Evolutionary conservation across 2,329 filamentous ascomycete genomes (phyloP).

Genomic region (Penicillium sp.): DNA sequence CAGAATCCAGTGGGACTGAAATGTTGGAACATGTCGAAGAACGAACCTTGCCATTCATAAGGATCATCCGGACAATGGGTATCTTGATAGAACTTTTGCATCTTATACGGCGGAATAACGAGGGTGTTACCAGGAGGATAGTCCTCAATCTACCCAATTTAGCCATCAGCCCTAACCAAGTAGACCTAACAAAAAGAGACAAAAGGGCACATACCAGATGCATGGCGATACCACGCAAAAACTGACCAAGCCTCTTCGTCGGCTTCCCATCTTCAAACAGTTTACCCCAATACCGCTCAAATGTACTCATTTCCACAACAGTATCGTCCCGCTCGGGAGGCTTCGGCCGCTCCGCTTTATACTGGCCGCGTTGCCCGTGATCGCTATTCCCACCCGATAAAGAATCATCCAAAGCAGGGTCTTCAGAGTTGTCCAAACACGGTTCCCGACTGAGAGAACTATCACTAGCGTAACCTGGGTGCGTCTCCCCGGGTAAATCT

Average conservation of each 20-base stretch:
- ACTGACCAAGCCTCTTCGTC: conserved; percentile 64
- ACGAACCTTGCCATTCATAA: conserved; percentile 64
- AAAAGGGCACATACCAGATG: conserved; percentile 58
- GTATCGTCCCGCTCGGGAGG: conserved; percentile 40
- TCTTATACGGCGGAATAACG: conserved; percentile 71
- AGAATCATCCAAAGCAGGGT: conserved; percentile 28
- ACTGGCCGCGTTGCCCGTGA: conserved; percentile 17
- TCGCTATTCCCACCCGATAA: conserved; percentile 38
- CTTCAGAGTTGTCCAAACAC: conserved; percentile 21
- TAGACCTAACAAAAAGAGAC: background rate
- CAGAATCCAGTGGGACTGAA: conserved; percentile 14
- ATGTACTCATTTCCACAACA: conserved; percentile 51
- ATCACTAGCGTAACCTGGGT: conserved; percentile 22
- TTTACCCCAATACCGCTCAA: conserved; percentile 72
- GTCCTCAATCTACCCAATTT: conserved; percentile 58
- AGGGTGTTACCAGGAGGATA: conserved; percentile 64
- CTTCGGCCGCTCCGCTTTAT: conserved; percentile 36
- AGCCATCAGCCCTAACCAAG: conserved; percentile 3
- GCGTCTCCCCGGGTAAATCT: conserved; percentile 23
- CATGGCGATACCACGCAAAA: conserved; percentile 68
- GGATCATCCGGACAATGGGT: conserved; percentile 62
- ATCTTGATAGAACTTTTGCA: conserved; percentile 68
- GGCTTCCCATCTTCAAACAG: conserved; percentile 67
- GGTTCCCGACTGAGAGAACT: conserved; percentile 21
- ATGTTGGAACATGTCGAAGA: background rate